Evolutionary conservation across 192 early-diverging fungal genomes (phyloP).

Genomic region (Rhizophagus prolifer): DNA sequence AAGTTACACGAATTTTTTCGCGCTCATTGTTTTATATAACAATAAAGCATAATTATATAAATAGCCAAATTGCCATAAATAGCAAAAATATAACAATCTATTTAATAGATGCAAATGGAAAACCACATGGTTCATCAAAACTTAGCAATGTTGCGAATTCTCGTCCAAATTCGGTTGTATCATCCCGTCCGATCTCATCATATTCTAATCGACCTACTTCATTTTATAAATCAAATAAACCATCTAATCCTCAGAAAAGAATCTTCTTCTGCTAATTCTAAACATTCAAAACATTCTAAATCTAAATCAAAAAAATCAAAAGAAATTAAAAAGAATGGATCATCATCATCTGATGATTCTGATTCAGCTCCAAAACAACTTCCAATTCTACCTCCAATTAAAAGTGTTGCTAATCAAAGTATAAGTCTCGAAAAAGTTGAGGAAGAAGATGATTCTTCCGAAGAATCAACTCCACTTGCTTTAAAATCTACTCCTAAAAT

Average conservation of each 20-base stretch:
- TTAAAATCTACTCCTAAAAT: slow-evolving; percentile 12
- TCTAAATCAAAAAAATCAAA: not conserved
- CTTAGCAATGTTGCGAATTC: not conserved
- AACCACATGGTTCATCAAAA: not conserved
- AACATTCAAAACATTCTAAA: not conserved
- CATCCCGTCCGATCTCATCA: not conserved
- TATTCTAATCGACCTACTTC: not conserved
- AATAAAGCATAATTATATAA: too few species aligned
- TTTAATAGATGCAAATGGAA: not conserved
- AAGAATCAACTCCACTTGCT: slow-evolving; percentile 6
- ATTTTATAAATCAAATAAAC: slow-evolving; percentile 1
- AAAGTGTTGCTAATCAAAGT: not conserved
- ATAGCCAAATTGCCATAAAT: too few species aligned
- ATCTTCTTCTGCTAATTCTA: not conserved
- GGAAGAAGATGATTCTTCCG: slow-evolving; percentile 22
- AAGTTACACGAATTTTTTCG: not conserved
- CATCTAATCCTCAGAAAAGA: not conserved
- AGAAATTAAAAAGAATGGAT: not conserved
- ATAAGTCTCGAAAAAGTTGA: slow-evolving; percentile 1
- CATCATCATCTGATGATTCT: not conserved
- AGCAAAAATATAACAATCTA: too few species aligned
- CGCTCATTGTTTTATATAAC: too few species aligned
- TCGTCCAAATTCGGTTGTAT: not conserved
- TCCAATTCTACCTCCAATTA: not conserved
- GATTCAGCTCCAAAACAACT: not conserved